These are phyloP conservation scores for Colletotrichum musicola DNA, from an alignment of 2,329 filamentous ascomycete species.

Conservation along the genomic window DNA sequence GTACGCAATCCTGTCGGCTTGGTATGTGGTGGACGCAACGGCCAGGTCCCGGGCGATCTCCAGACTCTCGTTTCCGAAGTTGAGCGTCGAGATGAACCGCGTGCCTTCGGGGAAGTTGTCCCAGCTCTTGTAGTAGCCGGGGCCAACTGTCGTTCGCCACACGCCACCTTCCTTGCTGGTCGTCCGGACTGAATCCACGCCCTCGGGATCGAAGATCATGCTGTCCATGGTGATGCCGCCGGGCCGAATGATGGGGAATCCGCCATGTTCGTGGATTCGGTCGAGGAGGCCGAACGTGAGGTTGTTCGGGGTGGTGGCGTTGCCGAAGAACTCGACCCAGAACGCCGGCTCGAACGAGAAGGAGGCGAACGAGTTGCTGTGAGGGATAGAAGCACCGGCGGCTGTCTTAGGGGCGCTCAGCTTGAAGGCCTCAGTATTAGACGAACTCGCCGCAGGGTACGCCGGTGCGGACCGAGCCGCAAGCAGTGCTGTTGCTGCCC, in stretches of 20 bases:
- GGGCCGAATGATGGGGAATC: slow-evolving; percentile 36
- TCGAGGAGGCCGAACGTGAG: slow-evolving; percentile 37
- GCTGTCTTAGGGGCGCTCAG: slow-evolving; percentile 3
- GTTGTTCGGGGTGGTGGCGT: slow-evolving; percentile 34
- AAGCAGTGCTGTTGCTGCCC: slow-evolving; percentile 13
- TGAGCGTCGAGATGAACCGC: slow-evolving; percentile 40
- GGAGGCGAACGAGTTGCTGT: slow-evolving; percentile 37
- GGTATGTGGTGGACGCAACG: slow-evolving; percentile 32
- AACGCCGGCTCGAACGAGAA: slow-evolving; percentile 41
- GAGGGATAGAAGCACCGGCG: slow-evolving; percentile 36
- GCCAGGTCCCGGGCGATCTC: slow-evolving; percentile 39
- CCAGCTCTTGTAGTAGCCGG: slow-evolving; percentile 30
- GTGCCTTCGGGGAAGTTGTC: slow-evolving; percentile 39
- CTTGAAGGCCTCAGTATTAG: neutral
- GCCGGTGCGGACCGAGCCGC: slow-evolving; percentile 1
- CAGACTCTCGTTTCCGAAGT: slow-evolving; percentile 40
- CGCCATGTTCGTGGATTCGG: slow-evolving; percentile 36
- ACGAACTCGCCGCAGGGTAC: neutral
- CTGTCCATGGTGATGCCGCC: slow-evolving; percentile 42
- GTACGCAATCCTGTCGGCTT: slow-evolving; percentile 37
- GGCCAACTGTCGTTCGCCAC: slow-evolving; percentile 27
- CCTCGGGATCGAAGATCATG: slow-evolving; percentile 39
- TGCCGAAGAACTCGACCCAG: slow-evolving; percentile 41
- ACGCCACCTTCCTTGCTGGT: slow-evolving; percentile 36
- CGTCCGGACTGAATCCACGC: slow-evolving; percentile 37